A percentile compares a stretch with the other conserved stretches of the same genome.
Conservation (phyloP, 2,329 filamentous ascomycete genomes). For the Ceratocystis albifundus region DNA sequence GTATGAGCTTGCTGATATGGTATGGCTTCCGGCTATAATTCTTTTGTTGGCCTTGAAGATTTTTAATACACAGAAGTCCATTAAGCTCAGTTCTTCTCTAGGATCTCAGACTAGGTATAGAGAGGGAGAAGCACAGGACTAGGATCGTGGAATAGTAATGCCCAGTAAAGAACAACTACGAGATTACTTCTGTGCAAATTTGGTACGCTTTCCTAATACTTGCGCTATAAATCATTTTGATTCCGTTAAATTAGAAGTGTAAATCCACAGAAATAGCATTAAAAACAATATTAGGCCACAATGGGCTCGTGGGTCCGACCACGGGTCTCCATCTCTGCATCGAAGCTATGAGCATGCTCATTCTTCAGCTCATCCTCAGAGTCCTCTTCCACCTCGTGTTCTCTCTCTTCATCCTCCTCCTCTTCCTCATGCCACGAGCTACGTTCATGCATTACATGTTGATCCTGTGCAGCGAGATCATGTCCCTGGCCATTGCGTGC, state of each 20-base stretch:
- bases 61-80: neutral
- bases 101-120: neutral
- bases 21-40: neutral
- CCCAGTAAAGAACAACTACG: no score
- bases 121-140: neutral
- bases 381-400: conserved; percentile 29
- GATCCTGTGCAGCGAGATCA: conserved; percentile 74
- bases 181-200: no score
- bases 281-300: conserved; percentile 24
- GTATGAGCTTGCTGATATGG: neutral
- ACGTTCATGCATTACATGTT: conserved; percentile 55
- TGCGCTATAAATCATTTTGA: no score
- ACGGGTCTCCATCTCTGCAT: conserved; percentile 44
- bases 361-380: conserved; percentile 52
- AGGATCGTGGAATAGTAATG: neutral
- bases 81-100: neutral
- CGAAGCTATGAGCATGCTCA: conserved; percentile 39
- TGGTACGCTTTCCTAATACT: no score
- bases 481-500: conserved; percentile 56
- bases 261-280: neutral
- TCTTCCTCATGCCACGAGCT: conserved; percentile 70
- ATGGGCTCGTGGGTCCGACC: conserved; percentile 45
- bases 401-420: conserved; percentile 48
- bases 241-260: no score
- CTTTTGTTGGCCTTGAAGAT: neutral